Conservation (phyloP, 163 green algal genomes). For the Dunaliella salina region DNA sequence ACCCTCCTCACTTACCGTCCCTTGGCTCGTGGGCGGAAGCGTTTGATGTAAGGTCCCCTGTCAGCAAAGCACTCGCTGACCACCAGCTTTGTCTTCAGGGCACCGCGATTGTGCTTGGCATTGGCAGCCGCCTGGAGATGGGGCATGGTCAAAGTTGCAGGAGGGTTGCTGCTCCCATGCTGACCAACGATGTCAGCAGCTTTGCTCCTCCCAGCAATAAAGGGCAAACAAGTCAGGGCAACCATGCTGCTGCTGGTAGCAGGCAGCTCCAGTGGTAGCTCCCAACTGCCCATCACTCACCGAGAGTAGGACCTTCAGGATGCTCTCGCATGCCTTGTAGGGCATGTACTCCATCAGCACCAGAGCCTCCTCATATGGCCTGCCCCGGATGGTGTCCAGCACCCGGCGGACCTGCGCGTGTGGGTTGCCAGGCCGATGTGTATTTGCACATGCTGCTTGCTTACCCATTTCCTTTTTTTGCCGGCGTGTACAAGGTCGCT, state of each 20-base stretch:
- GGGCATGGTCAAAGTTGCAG: background rate
- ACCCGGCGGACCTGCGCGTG: constrained; percentile 76
- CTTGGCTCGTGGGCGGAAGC: constrained; percentile 77
- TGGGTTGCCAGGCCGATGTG: background rate
- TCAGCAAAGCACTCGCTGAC: constrained; percentile 81
- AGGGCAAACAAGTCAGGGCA: too few species aligned
- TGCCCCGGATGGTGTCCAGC: constrained; percentile 87
- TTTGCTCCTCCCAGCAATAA: too few species aligned
- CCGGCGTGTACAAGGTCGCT: too few species aligned
- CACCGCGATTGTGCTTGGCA: constrained; percentile 87
- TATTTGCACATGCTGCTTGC: background rate
- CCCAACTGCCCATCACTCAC: constrained; percentile 33
- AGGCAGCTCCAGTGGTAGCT: background rate
- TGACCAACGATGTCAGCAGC: too few species aligned
- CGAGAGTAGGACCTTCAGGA: constrained; percentile 78
- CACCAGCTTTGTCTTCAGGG: constrained; percentile 81
- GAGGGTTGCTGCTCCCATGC: too few species aligned
- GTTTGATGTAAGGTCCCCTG: constrained; percentile 75
- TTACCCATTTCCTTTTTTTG: too few species aligned
- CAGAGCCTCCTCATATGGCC: constrained; percentile 88
- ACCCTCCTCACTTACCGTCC: constrained; percentile 51
- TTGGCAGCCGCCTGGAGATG: constrained; percentile 77
- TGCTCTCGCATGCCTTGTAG: constrained; percentile 74
- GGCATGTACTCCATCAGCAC: constrained; percentile 93
- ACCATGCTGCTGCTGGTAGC: background rate